Base-by-base conservation (phyloP, 2,329 filamentous ascomycete species). In the Paradendryphiella salina region DNA sequence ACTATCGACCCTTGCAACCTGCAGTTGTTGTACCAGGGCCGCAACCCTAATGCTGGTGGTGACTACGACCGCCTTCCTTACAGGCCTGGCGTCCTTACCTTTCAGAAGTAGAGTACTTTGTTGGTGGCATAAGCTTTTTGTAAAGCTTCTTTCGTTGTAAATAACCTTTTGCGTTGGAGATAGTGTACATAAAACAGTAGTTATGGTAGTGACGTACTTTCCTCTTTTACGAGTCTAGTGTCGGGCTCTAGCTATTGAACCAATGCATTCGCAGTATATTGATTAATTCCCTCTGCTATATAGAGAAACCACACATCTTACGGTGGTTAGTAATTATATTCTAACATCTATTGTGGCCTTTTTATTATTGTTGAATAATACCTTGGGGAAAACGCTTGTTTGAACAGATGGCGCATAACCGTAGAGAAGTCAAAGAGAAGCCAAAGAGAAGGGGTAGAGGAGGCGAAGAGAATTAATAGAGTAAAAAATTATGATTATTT, bases 21-120 rank as follows among this genome's bases (percentile, higher is more conserved):
- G 63, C 80, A 85, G 73, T 61, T 86, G 34, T 76, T 88, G 23
- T 87, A 85, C 69, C 85, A 87, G 71, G 85, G 85, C 17, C 71
- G 74, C 8, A 65, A 72, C 10, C 77, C 82, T 1, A 75, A 46
- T 41, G 67, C 66, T 0, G 63, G 66, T 34, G 74, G 72, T 5
- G 71, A 78, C 42, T 86, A 87, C 61, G 75, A 75, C 54, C 33
- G 56, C 4, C 59, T 80, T 53, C 82, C 82, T 2, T 85, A 83
- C 65, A 72, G 74, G 10, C 82, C 82, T 0, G 83, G 77, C 48
- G n/a, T 52, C 21, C 49, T 52, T 14, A 52, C 44, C 15, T 44
- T 52, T 33, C 37, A 39, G 38, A 52, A 52, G 38, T 48, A 52
- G 20, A 43, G 13, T 13, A 15, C 20, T 38, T 9, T 11, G 14